Base-by-base conservation (phyloP, 352 stramenopile species). In the Phytophthora constricta region DNA sequence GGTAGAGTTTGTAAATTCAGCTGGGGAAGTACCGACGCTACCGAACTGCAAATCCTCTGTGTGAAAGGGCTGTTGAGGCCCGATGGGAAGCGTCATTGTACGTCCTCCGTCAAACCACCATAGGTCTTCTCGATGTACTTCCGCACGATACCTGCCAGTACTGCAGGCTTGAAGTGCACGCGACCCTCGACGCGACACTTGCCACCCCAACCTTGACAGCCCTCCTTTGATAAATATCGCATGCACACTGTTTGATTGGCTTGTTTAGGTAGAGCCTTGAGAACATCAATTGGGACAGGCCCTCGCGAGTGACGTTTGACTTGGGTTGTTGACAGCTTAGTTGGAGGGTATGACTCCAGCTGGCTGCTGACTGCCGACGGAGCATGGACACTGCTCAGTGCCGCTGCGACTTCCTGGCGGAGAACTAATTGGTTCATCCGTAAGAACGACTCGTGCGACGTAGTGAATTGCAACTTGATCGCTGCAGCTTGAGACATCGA, bases 371-470 rank as follows among this genome's bases (percentile, higher is more conserved):
- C 13, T 39, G 13, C 31, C 7, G 13, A 7, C 31, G 25, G 45
- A 45, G 1, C 46, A 25, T 7, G 9, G 31, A 26, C 23, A n/a
- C n/a, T 3, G 16, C 1, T 7, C 16, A 57, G 0, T 2, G 57
- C 57, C 0, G 47, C 19, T 7, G 20, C 34, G 1, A 65, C 10
- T 9, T 65, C 57, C 13, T 58, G 25, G 0, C 47, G 47, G 8
- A 65, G 26, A 22, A 65, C 58, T 5, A 53, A 10, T n/a, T 65
- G 34, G 11, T 53, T 5, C 10, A 45, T 47, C 7, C 58, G 25
- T 0, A 65, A 27, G 3, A 65, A 58, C 0, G 47, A 58, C 5
- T 53, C 58, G 25, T 65, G 48, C 16, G 47, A 58, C 0, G 48
- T 28, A 14, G 8, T 53, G 46, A 58, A 39, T 7, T 39, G 31